Conservation (phyloP, 2,329 filamentous ascomycete genomes). For the Sordariomycetes sp. region DNA sequence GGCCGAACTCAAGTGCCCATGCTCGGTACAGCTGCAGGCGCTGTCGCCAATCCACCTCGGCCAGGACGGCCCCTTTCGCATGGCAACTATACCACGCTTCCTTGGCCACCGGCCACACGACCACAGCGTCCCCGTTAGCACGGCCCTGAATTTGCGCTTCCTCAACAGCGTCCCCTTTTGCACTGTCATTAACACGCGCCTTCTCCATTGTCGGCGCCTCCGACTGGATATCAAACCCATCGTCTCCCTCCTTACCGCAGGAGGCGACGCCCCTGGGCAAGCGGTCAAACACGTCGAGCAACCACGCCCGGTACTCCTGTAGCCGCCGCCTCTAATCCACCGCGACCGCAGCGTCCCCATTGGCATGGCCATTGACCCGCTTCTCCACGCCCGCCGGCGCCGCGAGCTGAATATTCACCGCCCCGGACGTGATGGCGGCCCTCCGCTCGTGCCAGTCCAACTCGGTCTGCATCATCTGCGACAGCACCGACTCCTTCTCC, state of each 20-base stretch:
- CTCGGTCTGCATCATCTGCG: conserved; percentile 53
- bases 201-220: conserved; percentile 16
- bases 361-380: conserved; percentile 9
- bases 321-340: not conserved
- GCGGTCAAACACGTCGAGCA: not conserved
- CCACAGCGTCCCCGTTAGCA: not conserved
- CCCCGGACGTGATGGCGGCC: conserved; percentile 36
- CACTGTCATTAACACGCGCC: conserved; percentile 9
- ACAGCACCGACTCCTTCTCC: conserved; percentile 67
- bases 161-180: conserved; percentile 4
- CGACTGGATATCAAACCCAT: conserved; percentile 15
- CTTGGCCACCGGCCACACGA: conserved; percentile 17
- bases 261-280: not conserved
- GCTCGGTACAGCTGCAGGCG: not conserved
- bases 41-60: not conserved
- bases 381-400: conserved; percentile 15
- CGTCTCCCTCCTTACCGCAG: not conserved
- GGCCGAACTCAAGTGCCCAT: not conserved
- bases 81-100: too few species aligned
- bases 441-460: conserved; percentile 49
- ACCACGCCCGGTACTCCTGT: not conserved
- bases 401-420: conserved; percentile 28
- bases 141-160: conserved; percentile 10
- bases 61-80: not conserved
- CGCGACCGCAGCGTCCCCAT: not conserved